Conservation (phyloP, 805 yeast genomes). For the Suhomyces sp. region DNA sequence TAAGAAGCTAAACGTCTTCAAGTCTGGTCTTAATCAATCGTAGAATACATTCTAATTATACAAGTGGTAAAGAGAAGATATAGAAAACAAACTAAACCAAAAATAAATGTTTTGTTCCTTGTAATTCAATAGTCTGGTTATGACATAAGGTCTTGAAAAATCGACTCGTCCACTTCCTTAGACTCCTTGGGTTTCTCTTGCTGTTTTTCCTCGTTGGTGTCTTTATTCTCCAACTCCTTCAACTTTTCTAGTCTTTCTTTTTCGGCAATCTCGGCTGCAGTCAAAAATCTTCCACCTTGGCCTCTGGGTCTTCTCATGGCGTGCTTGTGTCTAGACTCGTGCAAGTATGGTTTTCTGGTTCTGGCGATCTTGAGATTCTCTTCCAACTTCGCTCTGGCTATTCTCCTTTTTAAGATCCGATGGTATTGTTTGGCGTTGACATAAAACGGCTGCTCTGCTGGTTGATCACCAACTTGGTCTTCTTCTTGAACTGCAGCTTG, state of each 20-base stretch:
- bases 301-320: slow-evolving; percentile 99
- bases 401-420: slow-evolving; percentile 85
- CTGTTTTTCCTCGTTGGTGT: slow-evolving; percentile 4
- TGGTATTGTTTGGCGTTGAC: slow-evolving; percentile 98
- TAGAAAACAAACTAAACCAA: neutral
- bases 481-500: slow-evolving; percentile 8
- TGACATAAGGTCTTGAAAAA: slow-evolving; percentile 16
- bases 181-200: neutral
- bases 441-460: slow-evolving; percentile 84
- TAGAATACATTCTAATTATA: slow-evolving; percentile 8
- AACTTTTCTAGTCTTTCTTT: slow-evolving; percentile 40
- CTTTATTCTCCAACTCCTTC: slow-evolving; percentile 30
- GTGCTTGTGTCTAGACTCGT: slow-evolving; percentile 96
- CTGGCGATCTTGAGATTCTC: slow-evolving; percentile 83
- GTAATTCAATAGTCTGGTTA: neutral
- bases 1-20: too few relatives aligned
- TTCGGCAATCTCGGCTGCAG: slow-evolving; percentile 71
- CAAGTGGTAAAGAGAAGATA: slow-evolving; percentile 3
- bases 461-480: slow-evolving; percentile 14
- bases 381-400: slow-evolving; percentile 90
- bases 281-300: slow-evolving; percentile 94
- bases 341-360: slow-evolving; percentile 90
- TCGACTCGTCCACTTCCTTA: slow-evolving; percentile 10
- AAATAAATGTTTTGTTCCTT: neutral
- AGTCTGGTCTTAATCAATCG: too few relatives aligned